Percentiles rank a stretch among this genome's conserved stretches.
Conservation (phyloP, 2,329 filamentous ascomycete genomes). For the Cladophialophora psammophila region DNA sequence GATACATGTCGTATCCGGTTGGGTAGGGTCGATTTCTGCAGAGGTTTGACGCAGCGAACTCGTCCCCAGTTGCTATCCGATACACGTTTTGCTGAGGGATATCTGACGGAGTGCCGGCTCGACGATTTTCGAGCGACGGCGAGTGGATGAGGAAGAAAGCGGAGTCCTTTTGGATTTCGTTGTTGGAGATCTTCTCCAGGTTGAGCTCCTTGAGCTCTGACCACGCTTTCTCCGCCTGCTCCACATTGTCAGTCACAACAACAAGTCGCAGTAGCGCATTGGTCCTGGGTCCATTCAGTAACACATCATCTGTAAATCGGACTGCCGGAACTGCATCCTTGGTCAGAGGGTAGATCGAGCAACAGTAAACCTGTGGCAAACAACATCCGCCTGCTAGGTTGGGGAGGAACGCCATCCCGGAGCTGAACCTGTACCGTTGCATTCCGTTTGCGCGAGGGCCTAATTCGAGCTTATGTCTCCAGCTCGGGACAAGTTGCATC, state of each 20-base stretch:
- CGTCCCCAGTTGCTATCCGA: conserved; percentile 41
- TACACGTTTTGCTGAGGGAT: conserved; percentile 26
- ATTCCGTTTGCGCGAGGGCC: conserved; percentile 45
- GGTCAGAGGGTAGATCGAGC: conserved; percentile 14
- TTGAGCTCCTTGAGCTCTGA: conserved; percentile 44
- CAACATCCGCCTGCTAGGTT: conserved; percentile 43
- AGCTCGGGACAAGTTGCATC: conserved; percentile 44
- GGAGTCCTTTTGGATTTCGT: conserved; percentile 29
- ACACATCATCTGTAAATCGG: conserved; percentile 46
- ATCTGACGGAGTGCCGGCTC: background rate
- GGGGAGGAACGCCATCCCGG: conserved; percentile 46
- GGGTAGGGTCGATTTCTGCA: conserved; percentile 44
- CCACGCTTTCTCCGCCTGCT: conserved; percentile 37
- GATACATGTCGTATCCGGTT: conserved; percentile 40
- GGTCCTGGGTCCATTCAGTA: conserved; percentile 37
- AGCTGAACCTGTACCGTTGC: conserved; percentile 41
- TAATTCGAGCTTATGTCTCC: conserved; percentile 42
- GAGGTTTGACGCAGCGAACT: conserved; percentile 42
- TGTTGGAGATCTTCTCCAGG: conserved; percentile 16
- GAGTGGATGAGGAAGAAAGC: conserved; percentile 24
- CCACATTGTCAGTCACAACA: conserved; percentile 24
- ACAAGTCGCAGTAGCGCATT: conserved; percentile 25
- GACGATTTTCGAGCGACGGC: background rate
- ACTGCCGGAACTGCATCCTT: conserved; percentile 14
- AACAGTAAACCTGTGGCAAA: conserved; percentile 48